Evolutionary conservation across 2,329 filamentous ascomycete genomes (phyloP), one percentile per base, ranked within the genome.

Genomic region (Cordyceps cateniannulata): DNA sequence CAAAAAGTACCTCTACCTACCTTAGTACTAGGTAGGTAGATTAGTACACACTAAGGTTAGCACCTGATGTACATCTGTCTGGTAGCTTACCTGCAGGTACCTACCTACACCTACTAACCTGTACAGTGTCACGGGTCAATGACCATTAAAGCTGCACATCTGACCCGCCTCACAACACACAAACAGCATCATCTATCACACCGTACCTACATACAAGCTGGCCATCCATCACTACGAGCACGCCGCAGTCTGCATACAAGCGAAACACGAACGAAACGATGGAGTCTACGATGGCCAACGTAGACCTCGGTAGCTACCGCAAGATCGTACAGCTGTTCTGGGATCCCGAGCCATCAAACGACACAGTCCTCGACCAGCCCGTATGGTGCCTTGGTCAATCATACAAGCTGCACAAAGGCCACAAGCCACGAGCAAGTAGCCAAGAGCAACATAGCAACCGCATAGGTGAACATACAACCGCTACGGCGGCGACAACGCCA

Each of bases 271-370:
- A 55, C 44, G 8, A 32, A 57, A 63, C 35, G 59, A 76, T 75
- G 72, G 72, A 75, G 64, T 70, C 69, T 29, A 68, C 71, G 50
- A 70, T 80, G 64, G 77, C 78, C 40, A 86, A 82, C 61, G 84
- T 89, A 60, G 90, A 96, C 69, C 78, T 96, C 63, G 85, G 89
- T 66, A 88, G 89, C 66, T 81, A 81, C 63, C 90, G 91, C 74
- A 89, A 89, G 65, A 86, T 97, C 67, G 87, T 97, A 63, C 90
- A 93, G 75, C 91, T 90, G 77, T 88, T 98, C 70, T 96, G 92
- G 88, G 93, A 97, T 68, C 91, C 92, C 0, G 87, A 93, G 65
- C 93, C 92, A 6, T 85, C 83, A 64, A 96, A 97, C 75, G 87
- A 96, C 71, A 79, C 86, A 61, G 72, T 77, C 62, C 80, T 82